Base-by-base conservation (phyloP, 2,329 filamentous ascomycete species). In the Talaromyces marneffei region DNA sequence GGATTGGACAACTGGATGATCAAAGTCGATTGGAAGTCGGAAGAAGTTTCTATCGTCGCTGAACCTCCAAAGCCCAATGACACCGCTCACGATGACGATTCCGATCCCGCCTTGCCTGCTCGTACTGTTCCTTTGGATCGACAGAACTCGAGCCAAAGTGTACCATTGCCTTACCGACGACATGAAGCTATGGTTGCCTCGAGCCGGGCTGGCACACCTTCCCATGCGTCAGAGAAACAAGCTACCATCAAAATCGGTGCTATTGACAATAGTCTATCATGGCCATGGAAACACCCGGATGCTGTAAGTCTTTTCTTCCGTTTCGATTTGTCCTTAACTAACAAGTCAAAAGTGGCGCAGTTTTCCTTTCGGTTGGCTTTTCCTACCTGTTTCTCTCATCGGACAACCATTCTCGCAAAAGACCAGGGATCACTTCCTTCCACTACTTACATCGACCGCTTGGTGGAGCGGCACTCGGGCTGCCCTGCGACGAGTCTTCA, bases 1-100 rank as follows among this genome's bases (percentile, higher is more conserved):
- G 94, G 94, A 1, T 80, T 97, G 61, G 94, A 99, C 74, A 99
- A 99, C 69, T 99, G 94, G 94, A 99, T 99, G 94, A 92, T 99
- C 72, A 94, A 91, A 74, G 90, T 99, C 33, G 92, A 99, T 74
- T 91, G 87, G 82, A 85, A 91, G 67, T 87, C 84, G 2, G 86
- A 94, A 70, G 85, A 89, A 69, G 93, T 94, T 12, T 91, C 89
- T 7, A 91, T 99, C 66, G 87, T 89, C 16, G 91, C 91, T 0
- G 92, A 97, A 63, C 91, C 92, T 10, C 95, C 80, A 71, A 90
- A 81, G 79, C 82, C 81, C 60, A 84, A 87, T 57, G 76, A 80
- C 2, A 69, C 69, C 31, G 77, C 78, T 33, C 74, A 78, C 40
- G 75, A 77, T 33, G 78, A 79, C 37, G 80, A 80, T 56, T 73